Base-by-base conservation (phyloP, 2,329 filamentous ascomycete genomes). In the Chaetomium sp. region DNA sequence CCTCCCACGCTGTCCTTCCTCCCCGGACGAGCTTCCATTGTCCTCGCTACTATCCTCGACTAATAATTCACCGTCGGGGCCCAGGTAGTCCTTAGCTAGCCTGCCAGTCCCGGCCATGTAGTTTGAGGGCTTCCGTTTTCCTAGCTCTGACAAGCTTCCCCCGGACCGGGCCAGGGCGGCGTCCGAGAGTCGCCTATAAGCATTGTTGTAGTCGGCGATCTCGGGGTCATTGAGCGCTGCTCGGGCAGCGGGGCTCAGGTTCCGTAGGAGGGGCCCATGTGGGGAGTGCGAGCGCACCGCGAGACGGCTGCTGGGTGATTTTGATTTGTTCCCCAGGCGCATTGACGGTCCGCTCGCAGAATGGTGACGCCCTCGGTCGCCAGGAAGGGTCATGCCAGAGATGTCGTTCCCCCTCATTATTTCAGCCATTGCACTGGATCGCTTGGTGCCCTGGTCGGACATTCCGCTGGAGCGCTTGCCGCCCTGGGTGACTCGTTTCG, bases 141-240 rank as follows among this genome's bases (percentile, higher is more conserved):
- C 83, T 25, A 91, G 78, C 58, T 82, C 80, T 7, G 88, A 83
- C 35, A 94, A 77, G 58, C 81, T 85, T 31, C 90, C 88, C 21
- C 85, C 83, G 5, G 88, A 87, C 33, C 82, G 83, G 3, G 86
- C 81, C 51, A 93, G 77, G 58, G 88, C 87, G 12, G 89, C 89
- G 73, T 93, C 89, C 1, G 90, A 92, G 21, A 93, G 78, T 65
- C 86, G 84, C 58, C 88, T 83, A 73, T 93, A 91, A 4, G 90
- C 88, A 68, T 81, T 89, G 65, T 83, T 86, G 76, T 90, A 85
- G 72, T 93, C 89, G 59, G 92, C 78, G 1, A 85, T 75, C 55
- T 84, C 82, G 12, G 86, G 87, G 61, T 87, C 86, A 50, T 86
- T 83, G 3, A 90, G 80, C 53, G 86, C 69, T 29, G 77, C 73